These are phyloP conservation scores for Millerozyma miso DNA, from an alignment of 805 yeast species.

Conservation along the genomic window DNA sequence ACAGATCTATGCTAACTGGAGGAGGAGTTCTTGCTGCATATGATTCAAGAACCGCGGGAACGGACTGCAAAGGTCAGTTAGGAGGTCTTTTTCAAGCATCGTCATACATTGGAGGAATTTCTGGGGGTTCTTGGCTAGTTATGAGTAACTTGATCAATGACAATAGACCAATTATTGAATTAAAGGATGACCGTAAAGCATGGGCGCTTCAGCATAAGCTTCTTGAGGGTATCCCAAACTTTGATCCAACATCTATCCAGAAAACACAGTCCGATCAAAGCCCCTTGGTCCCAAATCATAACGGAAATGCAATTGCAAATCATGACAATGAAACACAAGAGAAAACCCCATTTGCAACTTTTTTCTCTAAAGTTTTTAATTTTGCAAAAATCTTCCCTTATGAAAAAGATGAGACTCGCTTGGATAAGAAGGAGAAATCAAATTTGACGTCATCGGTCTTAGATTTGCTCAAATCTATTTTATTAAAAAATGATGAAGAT, in stretches of 20 bases:
- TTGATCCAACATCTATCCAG: slow-evolving; percentile 28
- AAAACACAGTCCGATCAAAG: neutral
- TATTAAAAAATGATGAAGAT: neutral
- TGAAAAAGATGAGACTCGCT: neutral
- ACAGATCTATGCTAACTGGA: slow-evolving; percentile 56
- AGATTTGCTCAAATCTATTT: neutral
- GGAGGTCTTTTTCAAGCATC: slow-evolving; percentile 54
- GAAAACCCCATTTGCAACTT: neutral
- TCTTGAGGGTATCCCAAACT: slow-evolving; percentile 54
- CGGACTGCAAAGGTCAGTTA: slow-evolving; percentile 23
- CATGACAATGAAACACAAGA: neutral
- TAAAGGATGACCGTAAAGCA: slow-evolving; percentile 18
- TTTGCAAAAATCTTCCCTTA: neutral
- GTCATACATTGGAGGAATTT: slow-evolving; percentile 58
- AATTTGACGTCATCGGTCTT: neutral
- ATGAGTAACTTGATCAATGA: slow-evolving; percentile 38
- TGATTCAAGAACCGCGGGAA: slow-evolving; percentile 40
- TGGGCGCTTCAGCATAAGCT: slow-evolving; percentile 48
- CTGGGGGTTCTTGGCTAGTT: slow-evolving; percentile 73
- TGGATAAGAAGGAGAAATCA: neutral
- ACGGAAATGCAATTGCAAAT: neutral
- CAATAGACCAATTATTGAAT: slow-evolving; percentile 20
- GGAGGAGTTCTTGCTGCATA: slow-evolving; percentile 53
- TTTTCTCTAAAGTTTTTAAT: neutral
- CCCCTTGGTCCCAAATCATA: neutral